phyloP scores from a whole-genome alignment of 1,139 yeast species.

The Taphrina flavorubra region DNA sequence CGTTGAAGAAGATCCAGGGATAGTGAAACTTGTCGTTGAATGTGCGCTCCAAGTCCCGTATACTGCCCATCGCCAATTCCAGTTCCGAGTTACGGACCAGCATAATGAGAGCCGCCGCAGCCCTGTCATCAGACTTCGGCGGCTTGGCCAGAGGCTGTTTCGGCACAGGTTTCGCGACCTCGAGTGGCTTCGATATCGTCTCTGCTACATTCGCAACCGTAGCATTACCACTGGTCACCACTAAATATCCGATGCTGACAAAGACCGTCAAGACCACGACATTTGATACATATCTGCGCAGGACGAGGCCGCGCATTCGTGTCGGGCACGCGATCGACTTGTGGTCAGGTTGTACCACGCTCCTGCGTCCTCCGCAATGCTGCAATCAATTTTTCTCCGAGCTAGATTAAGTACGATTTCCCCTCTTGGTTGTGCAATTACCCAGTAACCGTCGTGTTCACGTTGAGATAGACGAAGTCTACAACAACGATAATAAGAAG shows the following conservation, averaged over 20 bases:
- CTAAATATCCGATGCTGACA: background rate
- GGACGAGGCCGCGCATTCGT: conserved; percentile 20
- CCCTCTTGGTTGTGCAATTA: too few species aligned
- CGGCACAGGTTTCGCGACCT: background rate
- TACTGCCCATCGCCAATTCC: conserved; percentile 62
- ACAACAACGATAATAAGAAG: too few species aligned
- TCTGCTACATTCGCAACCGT: background rate
- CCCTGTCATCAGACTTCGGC: conserved; percentile 20
- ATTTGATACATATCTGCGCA: conserved; percentile 7
- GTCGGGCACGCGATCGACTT: background rate
- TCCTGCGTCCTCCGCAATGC: too few species aligned
- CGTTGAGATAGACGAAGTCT: too few species aligned
- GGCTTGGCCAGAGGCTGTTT: conserved; percentile 22
- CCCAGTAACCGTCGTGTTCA: too few species aligned
- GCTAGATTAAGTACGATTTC: too few species aligned
- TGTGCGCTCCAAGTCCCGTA: conserved; percentile 69
- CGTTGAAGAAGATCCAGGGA: conserved; percentile 81
- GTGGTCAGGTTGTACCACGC: too few species aligned
- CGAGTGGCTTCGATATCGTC: conserved; percentile 1
- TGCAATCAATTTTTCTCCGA: too few species aligned
- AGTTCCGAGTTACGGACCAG: conserved; percentile 61
- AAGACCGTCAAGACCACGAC: background rate
- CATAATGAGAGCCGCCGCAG: conserved; percentile 33
- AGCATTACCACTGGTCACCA: background rate
- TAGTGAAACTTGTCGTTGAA: conserved; percentile 70